Evolutionary conservation across 345 rosid species (phyloP).

Genomic region (Gynandropsis gynandra): DNA sequence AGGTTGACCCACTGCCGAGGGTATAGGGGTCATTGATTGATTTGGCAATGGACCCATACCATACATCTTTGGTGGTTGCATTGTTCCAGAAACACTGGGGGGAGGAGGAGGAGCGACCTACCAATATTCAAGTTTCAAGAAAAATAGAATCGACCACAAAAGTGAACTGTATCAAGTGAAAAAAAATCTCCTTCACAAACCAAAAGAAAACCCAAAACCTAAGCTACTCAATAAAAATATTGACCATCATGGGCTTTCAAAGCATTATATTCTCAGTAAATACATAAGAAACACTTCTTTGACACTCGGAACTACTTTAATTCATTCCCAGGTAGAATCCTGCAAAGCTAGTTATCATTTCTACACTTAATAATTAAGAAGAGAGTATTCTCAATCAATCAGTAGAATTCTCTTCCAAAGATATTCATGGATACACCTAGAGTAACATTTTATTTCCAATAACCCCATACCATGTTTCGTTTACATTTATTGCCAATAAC

Average conservation of each 20-base stretch:
- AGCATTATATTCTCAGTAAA: background rate
- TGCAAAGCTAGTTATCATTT: background rate
- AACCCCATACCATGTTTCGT: constrained; percentile 14
- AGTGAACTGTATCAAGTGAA: background rate
- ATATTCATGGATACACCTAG: constrained; percentile 7
- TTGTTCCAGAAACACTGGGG: constrained; percentile 23
- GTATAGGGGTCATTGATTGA: constrained; percentile 29
- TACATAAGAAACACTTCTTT: too few relatives aligned
- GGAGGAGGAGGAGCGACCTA: constrained; percentile 26
- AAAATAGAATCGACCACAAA: constrained; percentile 5
- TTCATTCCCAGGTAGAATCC: background rate
- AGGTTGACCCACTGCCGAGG: background rate
- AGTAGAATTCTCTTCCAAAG: constrained; percentile 4
- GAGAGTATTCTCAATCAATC: background rate
- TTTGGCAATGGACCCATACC: constrained; percentile 24
- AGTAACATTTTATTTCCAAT: constrained; percentile 2
- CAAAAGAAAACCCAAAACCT: constrained; percentile 4
- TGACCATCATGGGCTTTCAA: background rate
- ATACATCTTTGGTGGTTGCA: constrained; percentile 14
- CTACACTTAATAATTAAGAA: background rate
- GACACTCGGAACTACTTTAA: background rate
- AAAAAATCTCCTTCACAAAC: background rate
- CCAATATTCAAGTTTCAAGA: constrained; percentile 17
- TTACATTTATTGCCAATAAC: constrained; percentile 5
- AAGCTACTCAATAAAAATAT: background rate